A percentile compares a stretch with the other conserved stretches of the same genome.
Conservation (phyloP, 2,329 filamentous ascomycete species). For the Penicillium freii region DNA sequence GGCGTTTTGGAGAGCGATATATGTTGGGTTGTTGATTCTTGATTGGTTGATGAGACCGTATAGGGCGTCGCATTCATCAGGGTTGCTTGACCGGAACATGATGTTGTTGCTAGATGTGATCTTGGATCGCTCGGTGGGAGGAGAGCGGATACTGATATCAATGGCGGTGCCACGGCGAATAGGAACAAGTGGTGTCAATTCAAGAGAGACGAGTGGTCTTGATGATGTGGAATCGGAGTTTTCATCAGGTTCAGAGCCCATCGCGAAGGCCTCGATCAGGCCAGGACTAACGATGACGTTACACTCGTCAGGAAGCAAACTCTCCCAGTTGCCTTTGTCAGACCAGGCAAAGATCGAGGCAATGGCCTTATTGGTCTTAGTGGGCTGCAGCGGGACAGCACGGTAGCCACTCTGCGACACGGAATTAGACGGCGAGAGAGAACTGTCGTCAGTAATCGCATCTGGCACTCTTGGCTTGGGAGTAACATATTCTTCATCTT, state of each 20-base stretch:
- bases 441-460: conserved; percentile 52
- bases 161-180: conserved; percentile 87
- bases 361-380: conserved; percentile 55
- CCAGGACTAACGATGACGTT: conserved; percentile 62
- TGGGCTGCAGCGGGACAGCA: conserved; percentile 48
- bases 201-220: conserved; percentile 64
- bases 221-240: conserved; percentile 16
- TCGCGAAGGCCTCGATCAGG: conserved; percentile 62
- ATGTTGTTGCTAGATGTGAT: conserved; percentile 73
- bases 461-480: conserved; percentile 40
- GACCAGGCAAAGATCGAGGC: conserved; percentile 64
- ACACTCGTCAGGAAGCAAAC: conserved; percentile 61
- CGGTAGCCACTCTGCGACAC: conserved; percentile 72
- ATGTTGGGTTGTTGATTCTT: conserved; percentile 88
- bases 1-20: conserved; percentile 74
- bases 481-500: conserved; percentile 57
- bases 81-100: conserved; percentile 79
- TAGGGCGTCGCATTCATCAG: conserved; percentile 74
- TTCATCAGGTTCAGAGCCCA: conserved; percentile 41
- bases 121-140: conserved; percentile 69
- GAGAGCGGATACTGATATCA: conserved; percentile 90
- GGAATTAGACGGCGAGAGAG: conserved; percentile 75
- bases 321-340: conserved; percentile 62
- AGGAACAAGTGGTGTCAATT: conserved; percentile 87
- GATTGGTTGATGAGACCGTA: conserved; percentile 86